These are phyloP conservation scores for Phialophora verrucosa DNA, from an alignment of 2,329 filamentous ascomycete species.

Conservation along the genomic window DNA sequence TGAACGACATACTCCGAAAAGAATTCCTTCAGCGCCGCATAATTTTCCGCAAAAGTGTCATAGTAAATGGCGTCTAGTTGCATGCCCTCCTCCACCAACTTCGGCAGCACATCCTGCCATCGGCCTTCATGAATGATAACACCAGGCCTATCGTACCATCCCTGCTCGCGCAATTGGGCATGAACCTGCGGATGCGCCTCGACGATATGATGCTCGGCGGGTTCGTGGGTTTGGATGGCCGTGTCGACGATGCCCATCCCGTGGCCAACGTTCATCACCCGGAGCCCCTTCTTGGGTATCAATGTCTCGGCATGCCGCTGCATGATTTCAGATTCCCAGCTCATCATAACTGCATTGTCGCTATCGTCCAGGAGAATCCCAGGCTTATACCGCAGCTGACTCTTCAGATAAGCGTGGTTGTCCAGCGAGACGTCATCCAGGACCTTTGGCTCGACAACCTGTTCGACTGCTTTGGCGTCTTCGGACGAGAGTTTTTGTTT, in stretches of 20 bases:
- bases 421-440: slow-evolving; percentile 18
- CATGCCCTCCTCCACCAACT: slow-evolving; percentile 11
- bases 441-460: slow-evolving; percentile 5
- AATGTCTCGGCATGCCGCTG: slow-evolving; percentile 13
- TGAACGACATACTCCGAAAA: slow-evolving; percentile 20
- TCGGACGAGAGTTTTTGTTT: slow-evolving; percentile 12
- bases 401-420: slow-evolving; percentile 14
- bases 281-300: slow-evolving; percentile 10
- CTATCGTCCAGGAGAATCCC: slow-evolving; percentile 11
- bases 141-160: slow-evolving; percentile 13
- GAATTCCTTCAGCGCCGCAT: slow-evolving; percentile 16
- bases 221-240: slow-evolving; percentile 14
- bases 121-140: slow-evolving; percentile 17
- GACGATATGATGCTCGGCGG: slow-evolving; percentile 15
- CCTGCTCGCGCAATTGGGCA: slow-evolving; percentile 12
- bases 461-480: not conserved
- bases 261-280: slow-evolving; percentile 21
- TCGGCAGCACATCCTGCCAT: slow-evolving; percentile 18
- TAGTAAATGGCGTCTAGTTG: slow-evolving; percentile 18
- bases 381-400: slow-evolving; percentile 16
- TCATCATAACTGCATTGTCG: slow-evolving; percentile 12
- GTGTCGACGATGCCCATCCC: slow-evolving; percentile 21
- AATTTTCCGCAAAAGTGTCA: slow-evolving; percentile 20
- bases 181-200: slow-evolving; percentile 17
- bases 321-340: slow-evolving; percentile 13